Evolutionary conservation across 2,329 filamentous ascomycete genomes (phyloP).

Genomic region (Stemphylium lycopersici): DNA sequence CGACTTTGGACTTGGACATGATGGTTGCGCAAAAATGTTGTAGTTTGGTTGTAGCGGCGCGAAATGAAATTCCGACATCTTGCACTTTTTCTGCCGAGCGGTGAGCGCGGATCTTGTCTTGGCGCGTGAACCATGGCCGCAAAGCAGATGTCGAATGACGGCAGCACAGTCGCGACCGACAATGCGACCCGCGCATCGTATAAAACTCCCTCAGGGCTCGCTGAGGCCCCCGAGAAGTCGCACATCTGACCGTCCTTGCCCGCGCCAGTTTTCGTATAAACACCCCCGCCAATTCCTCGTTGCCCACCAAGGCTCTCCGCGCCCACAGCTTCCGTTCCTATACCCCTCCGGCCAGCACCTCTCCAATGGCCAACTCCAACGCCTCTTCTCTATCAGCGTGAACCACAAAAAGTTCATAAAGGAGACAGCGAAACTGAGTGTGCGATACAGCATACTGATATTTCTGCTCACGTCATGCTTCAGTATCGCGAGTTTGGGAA

Average conservation of each 20-base stretch:
- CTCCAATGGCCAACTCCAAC: conserved; percentile 58
- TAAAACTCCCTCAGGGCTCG: conserved; percentile 35
- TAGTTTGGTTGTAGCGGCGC: conserved; percentile 15
- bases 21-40: conserved; percentile 13
- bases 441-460: conserved; percentile 70
- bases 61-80: conserved; percentile 26
- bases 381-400: conserved; percentile 73
- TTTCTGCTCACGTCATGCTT: conserved; percentile 69
- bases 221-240: conserved; percentile 27
- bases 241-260: conserved; percentile 26
- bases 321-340: conserved; percentile 71
- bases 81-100: conserved; percentile 31
- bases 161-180: conserved; percentile 18
- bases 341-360: conserved; percentile 57
- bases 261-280: conserved; percentile 66
- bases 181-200: conserved; percentile 41
- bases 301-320: conserved; percentile 51
- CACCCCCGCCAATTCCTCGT: conserved; percentile 59
- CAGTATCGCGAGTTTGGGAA: conserved; percentile 66
- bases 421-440: conserved; percentile 71
- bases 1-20: conserved; percentile 32
- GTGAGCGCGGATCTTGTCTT: conserved; percentile 21
- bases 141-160: conserved; percentile 15
- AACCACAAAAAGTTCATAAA: conserved; percentile 74
- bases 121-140: conserved; percentile 24